phyloP scores from a whole-genome alignment of 2,329 filamentous ascomycete genomes.

The Arthrobotrys iridis region DNA sequence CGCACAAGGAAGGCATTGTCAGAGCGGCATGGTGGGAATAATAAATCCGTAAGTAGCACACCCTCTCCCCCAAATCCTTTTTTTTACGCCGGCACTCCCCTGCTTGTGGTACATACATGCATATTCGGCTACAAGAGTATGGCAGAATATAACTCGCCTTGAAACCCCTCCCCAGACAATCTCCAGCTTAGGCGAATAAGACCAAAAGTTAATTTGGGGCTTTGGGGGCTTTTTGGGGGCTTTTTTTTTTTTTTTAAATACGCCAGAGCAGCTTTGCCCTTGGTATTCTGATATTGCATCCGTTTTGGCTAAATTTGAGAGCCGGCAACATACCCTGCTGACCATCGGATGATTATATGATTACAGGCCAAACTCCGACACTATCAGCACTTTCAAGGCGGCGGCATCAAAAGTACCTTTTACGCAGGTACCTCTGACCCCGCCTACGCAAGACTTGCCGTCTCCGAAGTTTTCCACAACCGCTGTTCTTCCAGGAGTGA shows the following conservation, averaged over 20 bases:
- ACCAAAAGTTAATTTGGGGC: no score
- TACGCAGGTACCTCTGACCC: slow-evolving; percentile 35
- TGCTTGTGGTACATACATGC: neutral
- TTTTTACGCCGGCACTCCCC: neutral
- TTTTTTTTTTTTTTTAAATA: neutral
- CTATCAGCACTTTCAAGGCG: slow-evolving; percentile 38
- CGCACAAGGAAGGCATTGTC: slow-evolving; percentile 77
- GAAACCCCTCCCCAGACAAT: neutral
- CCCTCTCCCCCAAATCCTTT: slow-evolving; percentile 12
- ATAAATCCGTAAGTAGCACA: slow-evolving; percentile 70
- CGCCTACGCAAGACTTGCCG: slow-evolving; percentile 41
- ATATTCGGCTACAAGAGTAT: slow-evolving; percentile 11
- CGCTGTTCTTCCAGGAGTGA: neutral
- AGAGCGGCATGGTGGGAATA: slow-evolving; percentile 78
- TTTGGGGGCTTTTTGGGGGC: no score
- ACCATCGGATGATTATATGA: slow-evolving; percentile 18
- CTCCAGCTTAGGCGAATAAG: slow-evolving; percentile 20
- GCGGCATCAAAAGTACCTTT: slow-evolving; percentile 40
- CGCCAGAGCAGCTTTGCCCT: slow-evolving; percentile 5
- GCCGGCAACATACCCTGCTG: slow-evolving; percentile 28
- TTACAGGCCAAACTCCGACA: slow-evolving; percentile 37
- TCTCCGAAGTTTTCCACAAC: slow-evolving; percentile 45
- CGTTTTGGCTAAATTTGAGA: slow-evolving; percentile 46
- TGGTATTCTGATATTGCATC: slow-evolving; percentile 38
- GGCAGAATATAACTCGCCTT: slow-evolving; percentile 21